phyloP scores from a whole-genome alignment of 192 early-diverging fungal genomes.

The Coemansia sp. region DNA sequence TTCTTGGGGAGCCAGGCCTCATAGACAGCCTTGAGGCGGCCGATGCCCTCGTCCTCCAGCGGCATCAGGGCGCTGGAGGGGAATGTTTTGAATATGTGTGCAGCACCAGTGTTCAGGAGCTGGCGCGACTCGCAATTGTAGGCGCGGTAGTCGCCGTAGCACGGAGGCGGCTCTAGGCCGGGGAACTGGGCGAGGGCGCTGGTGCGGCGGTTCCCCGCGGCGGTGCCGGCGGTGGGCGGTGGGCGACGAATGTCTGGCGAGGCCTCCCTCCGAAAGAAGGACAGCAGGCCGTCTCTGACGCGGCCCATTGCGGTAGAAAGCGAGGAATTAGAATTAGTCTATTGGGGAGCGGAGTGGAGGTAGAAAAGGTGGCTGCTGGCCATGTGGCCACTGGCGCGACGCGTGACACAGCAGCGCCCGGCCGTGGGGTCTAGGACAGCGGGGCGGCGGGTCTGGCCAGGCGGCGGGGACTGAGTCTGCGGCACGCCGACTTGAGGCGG shows the following conservation, averaged over 20 bases:
- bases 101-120: slow-evolving; percentile 12
- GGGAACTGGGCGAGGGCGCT: neutral
- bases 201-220: neutral
- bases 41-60: slow-evolving; percentile 35
- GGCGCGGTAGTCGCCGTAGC: slow-evolving; percentile 17
- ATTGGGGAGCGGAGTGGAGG: too few relatives aligned
- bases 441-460: slow-evolving; percentile 9
- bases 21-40: slow-evolving; percentile 35
- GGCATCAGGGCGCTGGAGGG: slow-evolving; percentile 21
- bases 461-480: slow-evolving; percentile 39
- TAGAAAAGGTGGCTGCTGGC: too few relatives aligned
- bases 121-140: slow-evolving; percentile 21
- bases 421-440: neutral
- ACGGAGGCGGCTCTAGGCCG: slow-evolving; percentile 6
- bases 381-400: too few relatives aligned
- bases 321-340: too few relatives aligned
- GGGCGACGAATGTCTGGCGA: neutral
- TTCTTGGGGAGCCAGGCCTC: slow-evolving; percentile 35
- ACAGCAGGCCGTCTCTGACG: slow-evolving; percentile 12
- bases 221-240: too few relatives aligned
- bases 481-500: slow-evolving; percentile 42
- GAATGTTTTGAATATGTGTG: slow-evolving; percentile 34
- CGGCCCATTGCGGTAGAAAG: slow-evolving; percentile 9
- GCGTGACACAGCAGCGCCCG: too few relatives aligned
- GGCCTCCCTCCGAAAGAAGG: slow-evolving; percentile 16